phyloP scores from a whole-genome alignment of 345 rosid genomes.

The Viola odorata region DNA sequence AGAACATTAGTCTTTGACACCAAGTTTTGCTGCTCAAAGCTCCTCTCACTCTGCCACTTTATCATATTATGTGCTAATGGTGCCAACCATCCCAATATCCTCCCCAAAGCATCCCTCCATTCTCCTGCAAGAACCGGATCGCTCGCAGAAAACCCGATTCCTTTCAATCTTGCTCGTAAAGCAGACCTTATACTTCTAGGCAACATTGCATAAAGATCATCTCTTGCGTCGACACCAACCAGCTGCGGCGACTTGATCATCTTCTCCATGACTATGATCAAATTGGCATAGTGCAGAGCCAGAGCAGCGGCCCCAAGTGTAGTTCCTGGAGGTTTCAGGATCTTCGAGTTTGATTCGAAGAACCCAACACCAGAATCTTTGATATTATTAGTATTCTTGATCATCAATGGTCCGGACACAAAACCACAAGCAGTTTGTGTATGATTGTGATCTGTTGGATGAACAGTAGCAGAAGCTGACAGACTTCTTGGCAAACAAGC shows the following conservation, averaged over 20 bases:
- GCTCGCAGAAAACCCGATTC: slow-evolving; percentile 66
- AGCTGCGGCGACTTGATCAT: slow-evolving; percentile 91
- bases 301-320: slow-evolving; percentile 78
- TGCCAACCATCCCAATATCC: slow-evolving; percentile 77
- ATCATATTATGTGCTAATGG: slow-evolving; percentile 96
- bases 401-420: slow-evolving; percentile 38
- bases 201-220: slow-evolving; percentile 80
- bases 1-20: slow-evolving; percentile 47
- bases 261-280: slow-evolving; percentile 83
- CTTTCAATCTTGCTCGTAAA: slow-evolving; percentile 59
- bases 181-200: slow-evolving; percentile 64
- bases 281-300: slow-evolving; percentile 75
- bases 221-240: slow-evolving; percentile 86
- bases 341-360: slow-evolving; percentile 56
- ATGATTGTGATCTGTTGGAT: slow-evolving; percentile 47
- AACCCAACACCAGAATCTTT: slow-evolving; percentile 27
- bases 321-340: slow-evolving; percentile 57
- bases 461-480: slow-evolving; percentile 74
- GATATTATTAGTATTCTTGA: slow-evolving; percentile 4
- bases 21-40: slow-evolving; percentile 73
- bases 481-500: slow-evolving; percentile 56
- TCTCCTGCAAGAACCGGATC: slow-evolving; percentile 74
- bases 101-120: slow-evolving; percentile 74
- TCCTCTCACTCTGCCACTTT: slow-evolving; percentile 94
- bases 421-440: slow-evolving; percentile 13